Percentiles rank a stretch among this genome's conserved stretches.
These are phyloP conservation scores for Populus simonii DNA, from an alignment of 345 rosid genomes.

Conservation along the genomic window DNA sequence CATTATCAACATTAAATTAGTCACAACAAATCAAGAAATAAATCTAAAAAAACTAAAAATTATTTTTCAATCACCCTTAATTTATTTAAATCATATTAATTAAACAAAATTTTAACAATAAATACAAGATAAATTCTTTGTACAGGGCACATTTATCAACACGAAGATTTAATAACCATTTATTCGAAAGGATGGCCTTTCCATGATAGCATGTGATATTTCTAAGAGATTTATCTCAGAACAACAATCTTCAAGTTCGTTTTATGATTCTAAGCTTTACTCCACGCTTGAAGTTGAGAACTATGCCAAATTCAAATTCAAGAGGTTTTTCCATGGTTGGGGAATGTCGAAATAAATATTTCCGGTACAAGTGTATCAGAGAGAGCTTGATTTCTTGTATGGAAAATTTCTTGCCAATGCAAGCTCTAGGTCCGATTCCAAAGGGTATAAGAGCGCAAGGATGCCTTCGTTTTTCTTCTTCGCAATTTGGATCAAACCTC, in stretches of 20 bases:
- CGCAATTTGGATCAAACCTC: constrained; percentile 69
- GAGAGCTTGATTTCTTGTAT: constrained; percentile 78
- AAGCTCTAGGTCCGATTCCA: constrained; percentile 89
- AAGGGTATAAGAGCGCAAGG: constrained; percentile 84
- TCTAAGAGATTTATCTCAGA: neutral
- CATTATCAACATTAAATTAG: too few species aligned
- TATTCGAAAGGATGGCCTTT: neutral
- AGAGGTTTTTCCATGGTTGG: constrained; percentile 78
- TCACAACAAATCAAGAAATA: too few species aligned
- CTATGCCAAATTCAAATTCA: constrained; percentile 70
- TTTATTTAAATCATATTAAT: too few species aligned
- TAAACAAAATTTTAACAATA: too few species aligned
- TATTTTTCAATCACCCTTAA: too few species aligned
- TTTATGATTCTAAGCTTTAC: constrained; percentile 62
- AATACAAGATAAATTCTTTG: too few species aligned
- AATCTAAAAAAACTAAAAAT: too few species aligned
- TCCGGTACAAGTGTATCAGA: constrained; percentile 61
- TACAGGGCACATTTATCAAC: too few species aligned
- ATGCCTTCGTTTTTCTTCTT: constrained; percentile 81
- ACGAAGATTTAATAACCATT: neutral
- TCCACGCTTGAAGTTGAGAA: constrained; percentile 79
- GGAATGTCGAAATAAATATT: constrained; percentile 63
- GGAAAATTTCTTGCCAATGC: constrained; percentile 81
- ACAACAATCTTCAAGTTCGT: constrained; percentile 40
- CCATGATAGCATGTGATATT: neutral